A percentile compares a stretch with the other conserved stretches of the same genome.
Conservation (phyloP, 176 grass and related monocot species). For the Pontederia crassipes region DNA sequence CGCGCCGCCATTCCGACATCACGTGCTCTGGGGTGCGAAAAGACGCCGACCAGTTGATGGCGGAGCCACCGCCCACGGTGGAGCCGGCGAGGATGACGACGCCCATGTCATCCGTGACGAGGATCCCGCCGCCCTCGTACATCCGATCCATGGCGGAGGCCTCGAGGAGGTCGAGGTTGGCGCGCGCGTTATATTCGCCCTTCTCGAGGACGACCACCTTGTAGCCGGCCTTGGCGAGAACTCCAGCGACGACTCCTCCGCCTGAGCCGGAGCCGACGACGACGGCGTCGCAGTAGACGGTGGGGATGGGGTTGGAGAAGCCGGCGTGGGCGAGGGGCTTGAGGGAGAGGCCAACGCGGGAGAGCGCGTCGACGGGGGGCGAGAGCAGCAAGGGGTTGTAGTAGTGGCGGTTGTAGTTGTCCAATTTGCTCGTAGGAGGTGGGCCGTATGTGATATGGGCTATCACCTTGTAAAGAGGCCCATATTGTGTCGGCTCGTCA, state of each 20-base stretch:
- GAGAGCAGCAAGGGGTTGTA: too few relatives aligned
- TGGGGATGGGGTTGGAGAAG: neutral
- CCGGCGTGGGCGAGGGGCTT: neutral
- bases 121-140: conserved; percentile 20
- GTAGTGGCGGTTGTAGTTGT: too few relatives aligned
- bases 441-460: too few relatives aligned
- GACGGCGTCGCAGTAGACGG: conserved; percentile 7
- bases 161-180: conserved; percentile 14
- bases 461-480: too few relatives aligned
- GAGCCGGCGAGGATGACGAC: conserved; percentile 16
- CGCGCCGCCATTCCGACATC: conserved; percentile 12
- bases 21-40: conserved; percentile 22
- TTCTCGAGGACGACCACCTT: conserved; percentile 22
- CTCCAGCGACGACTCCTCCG: conserved; percentile 11
- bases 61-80: conserved; percentile 17
- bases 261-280: conserved; percentile 18
- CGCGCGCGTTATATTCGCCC: neutral
- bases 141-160: neutral
- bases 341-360: neutral
- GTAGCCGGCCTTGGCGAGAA: conserved; percentile 15
- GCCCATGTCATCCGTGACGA: conserved; percentile 1
- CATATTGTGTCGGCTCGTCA: too few relatives aligned
- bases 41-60: conserved; percentile 21
- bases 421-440: too few relatives aligned
- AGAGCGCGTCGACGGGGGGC: neutral